Conservation (phyloP, 169 alveolate species). For the Plasmodium berghei region DNA sequence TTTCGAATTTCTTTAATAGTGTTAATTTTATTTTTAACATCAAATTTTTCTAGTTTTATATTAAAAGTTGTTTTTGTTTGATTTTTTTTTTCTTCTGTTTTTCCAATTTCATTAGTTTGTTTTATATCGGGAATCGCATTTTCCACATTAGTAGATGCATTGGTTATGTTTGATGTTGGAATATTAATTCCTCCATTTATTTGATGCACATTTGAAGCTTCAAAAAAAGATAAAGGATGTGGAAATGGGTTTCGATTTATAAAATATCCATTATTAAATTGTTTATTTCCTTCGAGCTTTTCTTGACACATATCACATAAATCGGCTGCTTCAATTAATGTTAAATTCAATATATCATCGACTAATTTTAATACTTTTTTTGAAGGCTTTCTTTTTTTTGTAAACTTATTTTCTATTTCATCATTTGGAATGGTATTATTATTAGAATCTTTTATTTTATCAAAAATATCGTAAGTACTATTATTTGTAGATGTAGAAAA, state of each 20-base stretch:
- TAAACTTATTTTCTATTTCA: slow-evolving; percentile 12
- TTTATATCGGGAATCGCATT: neutral
- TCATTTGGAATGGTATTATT: neutral
- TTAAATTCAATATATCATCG: slow-evolving; percentile 87
- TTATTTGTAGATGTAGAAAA: neutral
- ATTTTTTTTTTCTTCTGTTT: slow-evolving; percentile 76
- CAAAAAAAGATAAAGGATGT: slow-evolving; percentile 81
- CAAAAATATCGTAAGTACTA: slow-evolving; percentile 29
- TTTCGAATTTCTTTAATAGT: slow-evolving; percentile 88
- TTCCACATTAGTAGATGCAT: neutral
- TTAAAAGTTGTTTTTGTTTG: slow-evolving; percentile 75
- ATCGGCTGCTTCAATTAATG: slow-evolving; percentile 91
- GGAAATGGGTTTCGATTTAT: slow-evolving; percentile 90
- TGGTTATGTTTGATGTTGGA: slow-evolving; percentile 14
- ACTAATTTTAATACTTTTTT: slow-evolving; percentile 86
- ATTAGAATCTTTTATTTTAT: slow-evolving; percentile 27
- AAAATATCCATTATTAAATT: slow-evolving; percentile 73
- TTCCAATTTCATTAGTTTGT: slow-evolving; percentile 22
- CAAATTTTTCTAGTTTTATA: slow-evolving; percentile 85
- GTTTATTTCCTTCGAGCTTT: slow-evolving; percentile 80
- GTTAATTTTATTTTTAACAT: slow-evolving; percentile 85
- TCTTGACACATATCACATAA: slow-evolving; percentile 90
- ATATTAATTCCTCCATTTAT: neutral
- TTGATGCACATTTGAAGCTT: slow-evolving; percentile 7
- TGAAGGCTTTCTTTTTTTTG: slow-evolving; percentile 33